Evolutionary conservation across 2,329 filamentous ascomycete species (phyloP).

Genomic region (Penicillium sumatraense): DNA sequence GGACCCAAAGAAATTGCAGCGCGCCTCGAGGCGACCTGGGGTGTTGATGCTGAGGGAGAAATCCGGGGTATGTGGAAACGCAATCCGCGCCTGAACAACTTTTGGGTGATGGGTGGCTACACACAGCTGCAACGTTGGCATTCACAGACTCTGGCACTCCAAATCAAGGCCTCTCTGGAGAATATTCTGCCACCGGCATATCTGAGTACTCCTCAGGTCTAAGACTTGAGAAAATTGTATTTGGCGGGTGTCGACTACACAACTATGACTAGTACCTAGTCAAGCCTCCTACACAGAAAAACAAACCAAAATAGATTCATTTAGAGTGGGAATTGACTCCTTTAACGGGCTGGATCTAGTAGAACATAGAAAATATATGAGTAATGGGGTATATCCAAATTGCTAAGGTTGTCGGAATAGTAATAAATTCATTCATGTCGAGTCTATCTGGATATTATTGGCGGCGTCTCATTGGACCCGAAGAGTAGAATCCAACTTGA

Average conservation of each 20-base stretch:
- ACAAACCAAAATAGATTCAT: too few species aligned
- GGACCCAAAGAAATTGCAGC: conserved; percentile 46
- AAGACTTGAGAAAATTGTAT: background rate
- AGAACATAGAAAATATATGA: too few species aligned
- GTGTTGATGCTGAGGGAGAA: conserved; percentile 50
- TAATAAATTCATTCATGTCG: conserved; percentile 38
- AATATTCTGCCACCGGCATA: conserved; percentile 42
- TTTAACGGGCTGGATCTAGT: too few species aligned
- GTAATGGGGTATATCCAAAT: too few species aligned
- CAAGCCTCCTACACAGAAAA: too few species aligned
- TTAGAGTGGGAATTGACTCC: too few species aligned
- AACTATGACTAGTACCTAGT: too few species aligned
- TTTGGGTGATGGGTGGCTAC: conserved; percentile 54
- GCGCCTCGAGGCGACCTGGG: conserved; percentile 43
- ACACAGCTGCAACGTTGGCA: conserved; percentile 46
- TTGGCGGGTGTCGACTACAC: too few species aligned
- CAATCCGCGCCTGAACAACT: conserved; percentile 31
- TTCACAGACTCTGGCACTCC: conserved; percentile 50
- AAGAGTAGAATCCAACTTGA: conserved; percentile 30
- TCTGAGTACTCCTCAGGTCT: conserved; percentile 15
- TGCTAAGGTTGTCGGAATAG: conserved; percentile 36
- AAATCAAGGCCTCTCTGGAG: conserved; percentile 46
- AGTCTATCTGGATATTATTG: conserved; percentile 37
- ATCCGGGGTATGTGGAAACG: conserved; percentile 48
- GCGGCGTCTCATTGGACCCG: conserved; percentile 37